Conservation (phyloP, 192 early-diverging fungal species). For the Coemansia sp. region DNA sequence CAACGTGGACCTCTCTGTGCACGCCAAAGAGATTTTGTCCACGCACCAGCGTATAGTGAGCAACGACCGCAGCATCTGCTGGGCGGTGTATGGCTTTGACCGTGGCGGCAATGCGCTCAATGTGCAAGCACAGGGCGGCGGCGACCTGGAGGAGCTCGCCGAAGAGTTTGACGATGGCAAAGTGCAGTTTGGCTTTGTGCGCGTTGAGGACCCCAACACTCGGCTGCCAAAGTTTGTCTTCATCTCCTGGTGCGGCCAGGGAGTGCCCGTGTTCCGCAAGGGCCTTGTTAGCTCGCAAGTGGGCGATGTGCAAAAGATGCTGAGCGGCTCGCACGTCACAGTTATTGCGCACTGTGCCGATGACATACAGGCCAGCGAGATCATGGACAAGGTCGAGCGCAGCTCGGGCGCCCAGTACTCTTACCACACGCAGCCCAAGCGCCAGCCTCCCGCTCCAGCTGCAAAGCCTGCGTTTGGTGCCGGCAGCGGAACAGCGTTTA, state of each 20-base stretch:
- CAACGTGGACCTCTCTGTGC: slow-evolving; percentile 64
- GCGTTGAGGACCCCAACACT: slow-evolving; percentile 83
- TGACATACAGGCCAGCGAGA: slow-evolving; percentile 77
- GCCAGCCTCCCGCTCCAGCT: slow-evolving; percentile 15
- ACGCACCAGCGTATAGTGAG: slow-evolving; percentile 65
- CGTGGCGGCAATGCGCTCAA: slow-evolving; percentile 57
- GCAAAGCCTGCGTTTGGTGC: slow-evolving; percentile 39
- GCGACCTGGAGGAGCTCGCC: slow-evolving; percentile 78
- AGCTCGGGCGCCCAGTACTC: slow-evolving; percentile 91
- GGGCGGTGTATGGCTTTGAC: slow-evolving; percentile 76
- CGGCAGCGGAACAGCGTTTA: slow-evolving; percentile 12
- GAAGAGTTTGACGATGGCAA: slow-evolving; percentile 91
- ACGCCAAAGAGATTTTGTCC: slow-evolving; percentile 60
- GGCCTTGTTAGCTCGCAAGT: slow-evolving; percentile 81
- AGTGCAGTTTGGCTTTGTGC: slow-evolving; percentile 84
- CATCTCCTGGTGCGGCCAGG: slow-evolving; percentile 93
- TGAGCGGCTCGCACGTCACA: slow-evolving; percentile 75
- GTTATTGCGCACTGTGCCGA: slow-evolving; percentile 79
- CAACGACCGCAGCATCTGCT: slow-evolving; percentile 58
- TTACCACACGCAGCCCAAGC: slow-evolving; percentile 38
- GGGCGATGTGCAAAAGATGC: slow-evolving; percentile 67
- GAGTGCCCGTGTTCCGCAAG: slow-evolving; percentile 88
- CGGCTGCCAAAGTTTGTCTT: slow-evolving; percentile 85
- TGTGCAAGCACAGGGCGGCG: slow-evolving; percentile 61
- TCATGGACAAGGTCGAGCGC: slow-evolving; percentile 81